These are phyloP conservation scores for Mortierella sp. DNA, from an alignment of 371 early-diverging fungal species.

Conservation along the genomic window DNA sequence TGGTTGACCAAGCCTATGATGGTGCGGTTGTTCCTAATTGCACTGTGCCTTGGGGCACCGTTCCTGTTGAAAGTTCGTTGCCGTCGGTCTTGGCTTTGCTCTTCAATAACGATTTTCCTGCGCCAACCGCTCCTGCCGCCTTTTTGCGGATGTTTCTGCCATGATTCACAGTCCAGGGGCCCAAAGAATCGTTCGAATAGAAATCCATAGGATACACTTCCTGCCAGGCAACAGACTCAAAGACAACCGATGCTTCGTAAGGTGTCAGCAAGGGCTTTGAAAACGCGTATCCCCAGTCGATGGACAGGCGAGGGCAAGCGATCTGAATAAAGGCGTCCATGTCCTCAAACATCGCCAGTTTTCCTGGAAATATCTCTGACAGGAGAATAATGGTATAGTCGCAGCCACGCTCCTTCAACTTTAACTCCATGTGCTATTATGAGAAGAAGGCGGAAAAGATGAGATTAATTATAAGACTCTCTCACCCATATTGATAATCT, in stretches of 20 bases:
- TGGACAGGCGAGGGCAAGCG: conserved; percentile 98
- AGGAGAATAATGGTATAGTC: conserved; percentile 85
- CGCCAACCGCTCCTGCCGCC: conserved; percentile 9
- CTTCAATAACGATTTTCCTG: conserved; percentile 11
- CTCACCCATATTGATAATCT: too few species aligned
- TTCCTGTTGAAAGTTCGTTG: neutral
- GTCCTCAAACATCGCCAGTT: conserved; percentile 89
- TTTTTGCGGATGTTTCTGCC: conserved; percentile 64
- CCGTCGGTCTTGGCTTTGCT: conserved; percentile 18
- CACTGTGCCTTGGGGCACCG: too few species aligned
- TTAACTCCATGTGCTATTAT: conserved; percentile 74
- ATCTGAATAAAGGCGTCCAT: conserved; percentile 98
- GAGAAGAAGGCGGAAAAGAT: neutral
- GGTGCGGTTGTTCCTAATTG: neutral
- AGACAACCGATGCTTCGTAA: conserved; percentile 95
- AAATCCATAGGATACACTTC: conserved; percentile 98
- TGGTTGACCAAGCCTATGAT: neutral
- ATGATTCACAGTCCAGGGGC: conserved; percentile 96
- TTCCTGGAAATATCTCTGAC: conserved; percentile 95
- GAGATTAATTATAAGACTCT: too few species aligned
- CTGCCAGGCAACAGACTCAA: conserved; percentile 85
- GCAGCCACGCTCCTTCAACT: conserved; percentile 73
- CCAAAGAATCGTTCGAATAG: conserved; percentile 92
- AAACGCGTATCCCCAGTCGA: conserved; percentile 99
- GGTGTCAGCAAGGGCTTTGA: conserved; percentile 95